A percentile compares a stretch with the other conserved stretches of the same genome.
Evolutionary conservation across 164 flowering plant genomes (phyloP).

Genomic region (Chimonanthus praecox): DNA sequence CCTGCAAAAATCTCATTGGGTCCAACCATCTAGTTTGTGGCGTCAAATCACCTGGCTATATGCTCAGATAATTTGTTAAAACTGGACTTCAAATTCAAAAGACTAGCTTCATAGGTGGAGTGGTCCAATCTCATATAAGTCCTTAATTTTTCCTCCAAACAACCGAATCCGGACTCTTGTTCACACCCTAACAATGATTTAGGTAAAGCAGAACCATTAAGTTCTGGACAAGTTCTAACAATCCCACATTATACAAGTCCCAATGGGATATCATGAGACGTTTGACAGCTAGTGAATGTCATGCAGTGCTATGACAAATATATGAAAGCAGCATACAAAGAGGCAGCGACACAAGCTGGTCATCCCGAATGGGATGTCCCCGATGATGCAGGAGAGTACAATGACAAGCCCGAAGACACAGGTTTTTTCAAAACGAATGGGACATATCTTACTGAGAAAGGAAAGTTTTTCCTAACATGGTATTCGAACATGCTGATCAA

Average conservation of each 20-base stretch:
- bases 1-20: too few species aligned
- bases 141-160: too few species aligned
- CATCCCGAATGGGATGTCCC: conserved; percentile 81
- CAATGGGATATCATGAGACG: too few species aligned
- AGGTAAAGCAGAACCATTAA: too few species aligned
- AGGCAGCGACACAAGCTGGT: conserved; percentile 51
- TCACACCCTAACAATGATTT: too few species aligned
- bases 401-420: conserved; percentile 62
- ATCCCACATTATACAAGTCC: background rate
- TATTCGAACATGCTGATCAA: conserved; percentile 60
- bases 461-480: conserved; percentile 87
- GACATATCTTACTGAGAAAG: conserved; percentile 57
- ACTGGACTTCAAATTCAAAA: too few species aligned
- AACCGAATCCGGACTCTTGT: too few species aligned
- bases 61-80: too few species aligned
- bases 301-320: conserved; percentile 84
- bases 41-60: too few species aligned
- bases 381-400: conserved; percentile 68
- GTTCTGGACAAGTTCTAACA: background rate
- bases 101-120: too few species aligned
- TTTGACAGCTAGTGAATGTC: background rate
- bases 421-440: conserved; percentile 59
- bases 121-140: too few species aligned
- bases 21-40: too few species aligned
- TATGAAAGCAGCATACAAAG: conserved; percentile 50